Conservation (phyloP, 192 early-diverging fungal genomes). For the Linnemannia elongata region DNA sequence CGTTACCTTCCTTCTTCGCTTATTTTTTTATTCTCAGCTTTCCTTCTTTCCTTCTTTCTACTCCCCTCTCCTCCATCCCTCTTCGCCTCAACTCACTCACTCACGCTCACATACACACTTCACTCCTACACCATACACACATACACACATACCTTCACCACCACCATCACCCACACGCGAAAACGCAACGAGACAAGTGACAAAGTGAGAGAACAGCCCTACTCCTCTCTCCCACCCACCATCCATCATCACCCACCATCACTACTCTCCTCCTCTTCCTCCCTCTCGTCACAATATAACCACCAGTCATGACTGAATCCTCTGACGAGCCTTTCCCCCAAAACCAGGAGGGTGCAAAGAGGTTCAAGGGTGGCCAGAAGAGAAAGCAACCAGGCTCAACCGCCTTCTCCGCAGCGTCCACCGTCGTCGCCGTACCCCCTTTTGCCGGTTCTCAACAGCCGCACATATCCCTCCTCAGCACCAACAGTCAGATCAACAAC, state of each 20-base stretch:
- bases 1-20: background rate
- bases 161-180: background rate
- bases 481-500: background rate
- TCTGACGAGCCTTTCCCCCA: constrained; percentile 26
- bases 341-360: constrained; percentile 23
- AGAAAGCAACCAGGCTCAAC: constrained; percentile 26
- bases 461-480: background rate
- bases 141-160: background rate
- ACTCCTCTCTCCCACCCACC: background rate
- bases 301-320: constrained; percentile 6
- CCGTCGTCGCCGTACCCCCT: constrained; percentile 3
- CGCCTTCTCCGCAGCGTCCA: constrained; percentile 6
- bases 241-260: background rate
- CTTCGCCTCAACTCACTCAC: background rate
- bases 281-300: too few species aligned
- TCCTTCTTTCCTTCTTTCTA: background rate
- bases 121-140: background rate
- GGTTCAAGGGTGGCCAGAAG: constrained; percentile 27
- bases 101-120: background rate
- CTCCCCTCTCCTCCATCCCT: background rate
- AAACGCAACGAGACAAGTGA: background rate
- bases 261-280: background rate
- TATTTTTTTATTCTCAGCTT: constrained; percentile 1
- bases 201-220: background rate
- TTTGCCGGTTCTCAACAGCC: background rate